These are phyloP conservation scores for Platanthera zijinensis DNA, from an alignment of 106 monocot species.

Conservation along the genomic window DNA sequence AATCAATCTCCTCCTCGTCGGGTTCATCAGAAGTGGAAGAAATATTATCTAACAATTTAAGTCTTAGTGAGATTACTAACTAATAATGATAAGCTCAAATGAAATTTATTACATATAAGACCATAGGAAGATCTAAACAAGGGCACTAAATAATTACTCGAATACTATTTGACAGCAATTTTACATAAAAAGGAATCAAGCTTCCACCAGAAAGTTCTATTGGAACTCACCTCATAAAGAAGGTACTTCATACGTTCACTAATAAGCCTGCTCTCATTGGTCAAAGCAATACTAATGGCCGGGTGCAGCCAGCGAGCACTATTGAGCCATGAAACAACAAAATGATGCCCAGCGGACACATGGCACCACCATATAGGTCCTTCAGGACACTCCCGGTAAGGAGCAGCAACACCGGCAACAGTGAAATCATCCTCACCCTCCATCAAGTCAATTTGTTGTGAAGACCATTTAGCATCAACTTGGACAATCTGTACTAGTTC, in stretches of 20 bases:
- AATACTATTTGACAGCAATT: not conserved
- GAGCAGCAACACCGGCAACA: conserved; percentile 76
- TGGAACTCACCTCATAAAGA: conserved; percentile 72
- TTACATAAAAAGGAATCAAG: not conserved
- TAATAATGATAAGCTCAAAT: no score
- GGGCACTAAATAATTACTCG: no score
- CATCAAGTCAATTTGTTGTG: conserved; percentile 33
- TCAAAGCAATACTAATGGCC: conserved; percentile 71
- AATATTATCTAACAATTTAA: no score
- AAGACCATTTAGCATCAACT: conserved; percentile 44
- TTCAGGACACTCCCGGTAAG: conserved; percentile 80
- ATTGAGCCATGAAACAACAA: conserved; percentile 54
- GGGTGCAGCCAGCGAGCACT: conserved; percentile 88
- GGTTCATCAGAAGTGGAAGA: no score
- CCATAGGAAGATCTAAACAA: no score
- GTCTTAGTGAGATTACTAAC: no score
- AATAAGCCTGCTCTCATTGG: conserved; percentile 78
- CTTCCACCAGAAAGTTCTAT: conserved; percentile 4
- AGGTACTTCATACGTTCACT: conserved; percentile 96
- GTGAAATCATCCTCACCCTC: conserved; percentile 66
- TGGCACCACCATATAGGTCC: conserved; percentile 99
- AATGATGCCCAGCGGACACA: conserved; percentile 46
- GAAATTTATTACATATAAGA: no score
- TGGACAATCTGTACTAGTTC: conserved; percentile 73
- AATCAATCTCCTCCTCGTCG: no score